Conservation (phyloP, 1,284 basidiomycete species). For the Porodaedalea pini region DNA sequence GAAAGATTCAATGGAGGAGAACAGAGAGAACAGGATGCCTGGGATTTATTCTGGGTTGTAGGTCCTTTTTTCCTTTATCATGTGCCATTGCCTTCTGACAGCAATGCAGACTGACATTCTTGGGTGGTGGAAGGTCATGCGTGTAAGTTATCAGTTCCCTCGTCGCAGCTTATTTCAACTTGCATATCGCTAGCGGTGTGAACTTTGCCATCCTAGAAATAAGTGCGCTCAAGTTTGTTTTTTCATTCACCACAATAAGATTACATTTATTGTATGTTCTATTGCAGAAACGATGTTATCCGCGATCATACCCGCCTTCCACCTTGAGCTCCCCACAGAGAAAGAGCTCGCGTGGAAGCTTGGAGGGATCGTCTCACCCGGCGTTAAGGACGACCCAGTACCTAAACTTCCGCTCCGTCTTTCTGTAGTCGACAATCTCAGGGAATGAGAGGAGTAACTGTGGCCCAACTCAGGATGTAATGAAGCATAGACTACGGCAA, state of each 20-base stretch:
- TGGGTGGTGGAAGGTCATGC: conserved; percentile 31
- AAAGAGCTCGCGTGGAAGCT: conserved; percentile 13
- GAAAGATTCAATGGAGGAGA: neutral
- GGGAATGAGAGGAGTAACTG: no score
- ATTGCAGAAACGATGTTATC: conserved; percentile 13
- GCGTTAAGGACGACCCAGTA: conserved; percentile 7
- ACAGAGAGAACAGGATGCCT: neutral
- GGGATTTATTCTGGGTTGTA: conserved; percentile 7
- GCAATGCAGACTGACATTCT: conserved; percentile 32
- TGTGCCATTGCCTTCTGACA: neutral
- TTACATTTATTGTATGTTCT: neutral
- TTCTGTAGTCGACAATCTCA: neutral
- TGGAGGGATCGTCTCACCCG: conserved; percentile 10
- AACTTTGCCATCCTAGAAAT: conserved; percentile 17
- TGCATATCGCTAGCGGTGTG: conserved; percentile 5
- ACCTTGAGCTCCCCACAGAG: conserved; percentile 13
- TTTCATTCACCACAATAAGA: neutral
- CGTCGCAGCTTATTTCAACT: neutral
- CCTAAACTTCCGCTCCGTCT: conserved; percentile 12
- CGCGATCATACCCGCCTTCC: conserved; percentile 7
- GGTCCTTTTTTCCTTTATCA: neutral
- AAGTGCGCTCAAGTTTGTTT: conserved; percentile 11
- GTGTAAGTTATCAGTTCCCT: conserved; percentile 25
- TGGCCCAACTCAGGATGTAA: no score
- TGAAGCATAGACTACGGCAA: no score